Evolutionary conservation across 2,329 filamentous ascomycete species (phyloP).

Genomic region (Diaporthe vexans): DNA sequence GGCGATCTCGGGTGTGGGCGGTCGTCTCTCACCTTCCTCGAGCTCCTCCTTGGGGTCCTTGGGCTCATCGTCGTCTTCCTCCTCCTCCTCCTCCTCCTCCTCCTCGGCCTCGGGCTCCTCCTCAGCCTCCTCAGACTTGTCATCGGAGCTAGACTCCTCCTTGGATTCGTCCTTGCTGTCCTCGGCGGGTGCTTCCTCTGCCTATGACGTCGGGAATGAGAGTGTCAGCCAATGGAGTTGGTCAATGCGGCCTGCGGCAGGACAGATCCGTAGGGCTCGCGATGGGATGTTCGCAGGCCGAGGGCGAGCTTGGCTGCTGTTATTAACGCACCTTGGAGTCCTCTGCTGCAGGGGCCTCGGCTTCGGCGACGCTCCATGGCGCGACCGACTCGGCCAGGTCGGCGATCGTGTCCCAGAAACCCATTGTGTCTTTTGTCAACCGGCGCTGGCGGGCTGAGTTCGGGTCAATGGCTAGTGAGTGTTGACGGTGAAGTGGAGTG

Average conservation of each 20-base stretch:
- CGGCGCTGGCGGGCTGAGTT: slow-evolving; percentile 53
- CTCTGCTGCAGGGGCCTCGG: slow-evolving; percentile 78
- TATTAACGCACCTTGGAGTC: slow-evolving; percentile 64
- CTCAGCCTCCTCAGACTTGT: slow-evolving; percentile 55
- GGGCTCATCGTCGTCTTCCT: slow-evolving; percentile 85
- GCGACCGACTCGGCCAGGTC: slow-evolving; percentile 75
- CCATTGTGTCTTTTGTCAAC: slow-evolving; percentile 65
- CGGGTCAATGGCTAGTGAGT: slow-evolving; percentile 46
- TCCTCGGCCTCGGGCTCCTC: slow-evolving; percentile 63
- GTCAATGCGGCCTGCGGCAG: neutral
- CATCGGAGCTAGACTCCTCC: slow-evolving; percentile 57
- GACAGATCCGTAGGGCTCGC: neutral
- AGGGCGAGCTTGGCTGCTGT: neutral
- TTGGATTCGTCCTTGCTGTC: slow-evolving; percentile 59
- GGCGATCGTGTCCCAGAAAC: slow-evolving; percentile 75
- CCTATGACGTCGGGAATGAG: slow-evolving; percentile 44
- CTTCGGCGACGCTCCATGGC: slow-evolving; percentile 75
- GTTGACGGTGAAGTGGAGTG: slow-evolving; percentile 48
- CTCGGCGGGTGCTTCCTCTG: slow-evolving; percentile 55
- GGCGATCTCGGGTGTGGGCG: slow-evolving; percentile 13
- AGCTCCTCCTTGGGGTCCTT: slow-evolving; percentile 89
- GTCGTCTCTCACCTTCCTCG: slow-evolving; percentile 84
- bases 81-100: slow-evolving; percentile 80
- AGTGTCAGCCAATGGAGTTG: neutral
- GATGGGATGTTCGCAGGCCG: neutral